phyloP scores from a whole-genome alignment of 2,329 filamentous ascomycete genomes.

The Shiraia bambusicola region DNA sequence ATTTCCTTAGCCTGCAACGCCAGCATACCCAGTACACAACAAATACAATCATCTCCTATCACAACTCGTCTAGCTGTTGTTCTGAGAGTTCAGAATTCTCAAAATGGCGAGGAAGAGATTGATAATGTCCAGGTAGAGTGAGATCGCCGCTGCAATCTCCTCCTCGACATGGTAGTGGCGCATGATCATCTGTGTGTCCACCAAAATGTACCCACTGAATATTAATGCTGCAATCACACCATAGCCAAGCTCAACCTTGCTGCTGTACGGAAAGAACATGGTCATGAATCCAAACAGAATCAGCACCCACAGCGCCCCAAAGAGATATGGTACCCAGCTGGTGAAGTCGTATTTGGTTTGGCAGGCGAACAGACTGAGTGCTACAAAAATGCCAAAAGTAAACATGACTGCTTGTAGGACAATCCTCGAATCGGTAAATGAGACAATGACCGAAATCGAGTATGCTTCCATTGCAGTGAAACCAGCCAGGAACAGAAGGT shows the following conservation, averaged over 20 bases:
- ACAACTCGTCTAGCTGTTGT: slow-evolving; percentile 69
- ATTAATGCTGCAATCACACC: slow-evolving; percentile 79
- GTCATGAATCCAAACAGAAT: slow-evolving; percentile 92
- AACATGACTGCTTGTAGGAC: slow-evolving; percentile 89
- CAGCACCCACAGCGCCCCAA: slow-evolving; percentile 84
- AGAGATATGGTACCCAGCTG: slow-evolving; percentile 92
- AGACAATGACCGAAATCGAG: slow-evolving; percentile 87
- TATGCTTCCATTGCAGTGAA: slow-evolving; percentile 95
- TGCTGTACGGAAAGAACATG: slow-evolving; percentile 82
- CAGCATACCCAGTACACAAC: not conserved
- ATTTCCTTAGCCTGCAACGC: not conserved
- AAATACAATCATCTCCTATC: not conserved
- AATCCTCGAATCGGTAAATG: slow-evolving; percentile 79
- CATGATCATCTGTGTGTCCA: slow-evolving; percentile 95
- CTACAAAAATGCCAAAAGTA: slow-evolving; percentile 68
- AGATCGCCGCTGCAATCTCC: slow-evolving; percentile 94
- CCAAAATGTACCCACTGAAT: slow-evolving; percentile 92
- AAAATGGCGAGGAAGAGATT: slow-evolving; percentile 96
- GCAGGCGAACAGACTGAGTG: slow-evolving; percentile 79
- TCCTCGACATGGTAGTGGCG: slow-evolving; percentile 96
- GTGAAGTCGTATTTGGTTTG: slow-evolving; percentile 99
- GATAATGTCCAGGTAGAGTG: slow-evolving; percentile 92
- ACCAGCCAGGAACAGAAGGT: slow-evolving; percentile 84
- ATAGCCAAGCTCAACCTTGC: slow-evolving; percentile 81
- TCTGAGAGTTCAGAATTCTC: slow-evolving; percentile 93